Evolutionary conservation across 345 rosid species (phyloP).

Genomic region (Schrenkiella parvula): DNA sequence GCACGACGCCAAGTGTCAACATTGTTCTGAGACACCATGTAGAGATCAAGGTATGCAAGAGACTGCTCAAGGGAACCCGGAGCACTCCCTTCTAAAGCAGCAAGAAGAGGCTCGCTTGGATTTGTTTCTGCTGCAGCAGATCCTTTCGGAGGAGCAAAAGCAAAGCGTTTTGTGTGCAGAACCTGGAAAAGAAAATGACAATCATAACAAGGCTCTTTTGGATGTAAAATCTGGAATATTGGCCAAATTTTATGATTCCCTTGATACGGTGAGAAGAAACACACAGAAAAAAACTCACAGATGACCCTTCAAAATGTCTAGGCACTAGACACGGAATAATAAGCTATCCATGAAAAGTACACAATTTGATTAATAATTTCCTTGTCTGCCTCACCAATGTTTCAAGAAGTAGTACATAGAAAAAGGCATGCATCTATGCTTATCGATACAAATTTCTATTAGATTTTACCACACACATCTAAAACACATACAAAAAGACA

Average conservation of each 20-base stretch:
- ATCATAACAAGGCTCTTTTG: conserved; percentile 43
- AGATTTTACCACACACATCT: neutral
- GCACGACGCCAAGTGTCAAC: conserved; percentile 95
- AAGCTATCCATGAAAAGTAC: neutral
- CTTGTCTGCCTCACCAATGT: neutral
- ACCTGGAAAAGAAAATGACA: conserved; percentile 40
- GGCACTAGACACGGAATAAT: neutral
- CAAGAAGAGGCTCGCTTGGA: conserved; percentile 91
- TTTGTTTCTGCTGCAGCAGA: conserved; percentile 98
- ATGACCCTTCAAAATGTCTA: neutral
- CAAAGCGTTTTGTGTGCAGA: conserved; percentile 66
- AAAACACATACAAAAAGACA: neutral
- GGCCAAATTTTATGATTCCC: neutral
- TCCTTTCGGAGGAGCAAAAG: conserved; percentile 90
- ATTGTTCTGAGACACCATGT: conserved; percentile 87
- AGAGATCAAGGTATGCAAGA: conserved; percentile 94
- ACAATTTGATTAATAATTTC: neutral
- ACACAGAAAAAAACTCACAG: neutral
- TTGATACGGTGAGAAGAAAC: neutral
- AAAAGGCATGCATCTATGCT: neutral
- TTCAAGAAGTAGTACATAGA: neutral
- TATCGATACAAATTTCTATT: neutral
- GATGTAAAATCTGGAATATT: conserved; percentile 32
- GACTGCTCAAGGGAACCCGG: conserved; percentile 69
- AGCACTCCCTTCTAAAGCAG: conserved; percentile 68